These are phyloP conservation scores for Hypericum perforatum DNA, from an alignment of 345 rosid genomes.

Conservation along the genomic window DNA sequence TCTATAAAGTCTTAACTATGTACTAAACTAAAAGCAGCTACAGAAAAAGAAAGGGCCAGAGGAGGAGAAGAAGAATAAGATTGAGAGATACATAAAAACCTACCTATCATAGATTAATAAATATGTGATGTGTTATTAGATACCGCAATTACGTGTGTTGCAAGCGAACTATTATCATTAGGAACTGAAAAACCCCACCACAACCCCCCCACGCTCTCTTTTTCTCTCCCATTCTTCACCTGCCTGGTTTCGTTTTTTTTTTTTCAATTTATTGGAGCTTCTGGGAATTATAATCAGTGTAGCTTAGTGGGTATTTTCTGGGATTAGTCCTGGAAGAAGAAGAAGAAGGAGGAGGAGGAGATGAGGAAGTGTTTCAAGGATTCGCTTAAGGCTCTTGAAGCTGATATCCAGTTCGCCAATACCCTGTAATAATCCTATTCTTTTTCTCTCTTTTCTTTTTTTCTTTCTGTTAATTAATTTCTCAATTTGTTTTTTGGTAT, in stretches of 20 bases:
- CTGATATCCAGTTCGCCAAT: conserved; percentile 97
- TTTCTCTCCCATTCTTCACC: conserved; percentile 9
- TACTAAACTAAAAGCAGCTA: no score
- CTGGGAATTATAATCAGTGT: conserved; percentile 6
- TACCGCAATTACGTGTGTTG: conserved; percentile 51
- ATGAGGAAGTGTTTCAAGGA: conserved; percentile 95
- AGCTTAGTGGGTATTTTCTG: conserved; percentile 3
- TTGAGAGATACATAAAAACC: no score
- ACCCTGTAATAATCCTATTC: conserved; percentile 47
- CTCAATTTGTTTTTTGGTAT: not conserved
- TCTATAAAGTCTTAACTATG: no score
- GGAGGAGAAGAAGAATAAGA: no score
- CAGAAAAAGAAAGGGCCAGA: no score
- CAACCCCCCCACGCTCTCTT: conserved; percentile 4
- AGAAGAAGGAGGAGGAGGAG: conserved; percentile 6
- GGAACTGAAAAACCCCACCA: not conserved
- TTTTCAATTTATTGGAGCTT: conserved; percentile 5
- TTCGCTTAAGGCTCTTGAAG: conserved; percentile 93
- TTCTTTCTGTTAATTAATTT: not conserved
- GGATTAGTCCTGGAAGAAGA: conserved; percentile 16
- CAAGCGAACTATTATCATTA: conserved; percentile 32
- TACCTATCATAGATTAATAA: no score
- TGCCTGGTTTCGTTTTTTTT: not conserved
- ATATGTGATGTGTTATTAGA: no score
- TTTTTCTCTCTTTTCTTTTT: not conserved